These are phyloP conservation scores for Onygenales sp. DNA, from an alignment of 2,329 filamentous ascomycete species.

Conservation along the genomic window DNA sequence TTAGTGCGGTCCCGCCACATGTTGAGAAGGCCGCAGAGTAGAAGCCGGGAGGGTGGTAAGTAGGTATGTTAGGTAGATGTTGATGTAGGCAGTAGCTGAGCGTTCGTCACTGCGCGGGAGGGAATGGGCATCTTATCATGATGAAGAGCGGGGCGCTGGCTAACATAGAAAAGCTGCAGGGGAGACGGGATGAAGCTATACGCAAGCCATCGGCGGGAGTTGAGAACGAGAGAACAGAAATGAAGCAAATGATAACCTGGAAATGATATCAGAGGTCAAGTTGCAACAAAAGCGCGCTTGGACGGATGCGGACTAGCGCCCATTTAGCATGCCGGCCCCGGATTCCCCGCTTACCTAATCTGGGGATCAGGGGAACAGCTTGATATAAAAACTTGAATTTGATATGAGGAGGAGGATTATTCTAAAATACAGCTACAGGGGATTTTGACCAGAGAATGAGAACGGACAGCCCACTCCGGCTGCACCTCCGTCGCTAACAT, in stretches of 20 bases:
- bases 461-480: background rate
- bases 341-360: no score
- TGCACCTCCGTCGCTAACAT: background rate
- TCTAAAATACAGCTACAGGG: no score
- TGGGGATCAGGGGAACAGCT: no score
- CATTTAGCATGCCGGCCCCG: no score
- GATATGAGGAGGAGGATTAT: no score
- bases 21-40: conserved; percentile 29
- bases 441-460: background rate
- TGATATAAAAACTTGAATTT: no score
- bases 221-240: background rate
- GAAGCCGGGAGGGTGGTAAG: background rate
- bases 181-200: background rate
- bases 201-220: background rate
- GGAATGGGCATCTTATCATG: conserved; percentile 3
- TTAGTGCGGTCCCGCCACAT: conserved; percentile 99
- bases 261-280: no score
- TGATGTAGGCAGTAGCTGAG: background rate
- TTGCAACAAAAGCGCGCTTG: background rate
- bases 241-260: background rate
- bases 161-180: background rate
- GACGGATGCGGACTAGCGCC: conserved; percentile 1
- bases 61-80: background rate
- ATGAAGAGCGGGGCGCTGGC: background rate
- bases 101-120: background rate